A percentile compares a stretch with the other conserved stretches of the same genome.
Evolutionary conservation across 257 asterid genomes (phyloP).

Genomic region (Solanum corneliomulleri): DNA sequence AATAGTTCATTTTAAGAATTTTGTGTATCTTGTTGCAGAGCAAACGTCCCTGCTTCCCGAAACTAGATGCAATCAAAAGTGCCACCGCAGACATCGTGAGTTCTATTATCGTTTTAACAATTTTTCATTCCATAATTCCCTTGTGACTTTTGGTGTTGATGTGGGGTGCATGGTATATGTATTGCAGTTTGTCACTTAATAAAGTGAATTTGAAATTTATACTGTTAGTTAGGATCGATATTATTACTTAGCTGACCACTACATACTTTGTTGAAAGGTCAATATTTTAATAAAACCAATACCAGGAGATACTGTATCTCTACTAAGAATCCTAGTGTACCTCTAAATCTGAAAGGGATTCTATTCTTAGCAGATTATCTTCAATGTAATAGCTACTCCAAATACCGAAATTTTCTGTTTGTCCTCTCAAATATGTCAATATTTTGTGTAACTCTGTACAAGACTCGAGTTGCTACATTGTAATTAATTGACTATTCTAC

Average conservation of each 20-base stretch:
- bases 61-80: constrained; percentile 73
- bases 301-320: not conserved
- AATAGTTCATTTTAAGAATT: not conserved
- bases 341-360: not conserved
- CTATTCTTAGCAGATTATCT: not conserved
- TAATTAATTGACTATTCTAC: not conserved
- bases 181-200: not conserved
- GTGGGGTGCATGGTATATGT: not conserved
- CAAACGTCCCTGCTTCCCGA: constrained; percentile 84
- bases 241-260: not conserved
- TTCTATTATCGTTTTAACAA: not conserved
- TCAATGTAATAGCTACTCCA: not conserved
- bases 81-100: constrained; percentile 97
- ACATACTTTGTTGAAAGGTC: not conserved
- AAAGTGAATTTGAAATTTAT: not conserved
- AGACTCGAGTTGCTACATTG: not conserved
- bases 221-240: not conserved
- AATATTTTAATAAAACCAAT: not conserved
- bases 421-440: not conserved
- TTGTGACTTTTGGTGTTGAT: not conserved
- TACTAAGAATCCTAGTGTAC: not conserved
- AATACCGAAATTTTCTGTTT: not conserved
- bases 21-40: constrained; percentile 38
- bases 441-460: not conserved
- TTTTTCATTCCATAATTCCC: not conserved